Evolutionary conservation across 192 early-diverging fungal species (phyloP).

Genomic region (Podila verticillata): DNA sequence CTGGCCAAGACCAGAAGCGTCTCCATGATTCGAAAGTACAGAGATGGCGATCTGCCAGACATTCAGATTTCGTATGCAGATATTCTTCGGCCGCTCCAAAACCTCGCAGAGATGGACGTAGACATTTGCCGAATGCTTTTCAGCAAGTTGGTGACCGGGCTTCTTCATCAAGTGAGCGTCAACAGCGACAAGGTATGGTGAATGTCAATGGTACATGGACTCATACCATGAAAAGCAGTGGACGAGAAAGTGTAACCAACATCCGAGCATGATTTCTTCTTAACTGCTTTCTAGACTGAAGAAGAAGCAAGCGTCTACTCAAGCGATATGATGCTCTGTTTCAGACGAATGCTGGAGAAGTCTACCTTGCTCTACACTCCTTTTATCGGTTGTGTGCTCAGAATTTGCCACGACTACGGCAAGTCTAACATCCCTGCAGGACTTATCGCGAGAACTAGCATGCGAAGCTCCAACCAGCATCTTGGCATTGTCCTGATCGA

Average conservation of each 20-base stretch:
- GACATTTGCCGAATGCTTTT: conserved; percentile 66
- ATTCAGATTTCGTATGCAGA: conserved; percentile 76
- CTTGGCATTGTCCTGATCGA: conserved; percentile 62
- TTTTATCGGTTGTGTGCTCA: conserved; percentile 58
- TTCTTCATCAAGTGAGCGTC: conserved; percentile 38
- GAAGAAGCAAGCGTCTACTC: conserved; percentile 34
- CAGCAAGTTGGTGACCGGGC: conserved; percentile 48
- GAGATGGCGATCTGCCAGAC: conserved; percentile 81
- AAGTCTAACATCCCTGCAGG: conserved; percentile 34
- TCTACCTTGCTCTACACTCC: conserved; percentile 54
- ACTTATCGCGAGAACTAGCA: conserved; percentile 40
- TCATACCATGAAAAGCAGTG: too few species aligned
- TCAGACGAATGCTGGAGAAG: conserved; percentile 45
- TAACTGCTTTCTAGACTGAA: conserved; percentile 10
- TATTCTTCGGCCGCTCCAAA: conserved; percentile 72
- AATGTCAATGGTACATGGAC: too few species aligned
- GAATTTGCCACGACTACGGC: conserved; percentile 58
- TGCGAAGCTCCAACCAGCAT: conserved; percentile 60
- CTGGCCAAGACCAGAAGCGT: conserved; percentile 62
- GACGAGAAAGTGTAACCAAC: too few species aligned
- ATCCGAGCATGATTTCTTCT: too few species aligned
- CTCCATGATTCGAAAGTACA: conserved; percentile 68
- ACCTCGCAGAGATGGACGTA: conserved; percentile 63
- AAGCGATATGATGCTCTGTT: conserved; percentile 19
- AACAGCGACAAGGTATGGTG: conserved; percentile 39